phyloP scores from a whole-genome alignment of 306 rosid species.

The Clitoria ternatea region DNA sequence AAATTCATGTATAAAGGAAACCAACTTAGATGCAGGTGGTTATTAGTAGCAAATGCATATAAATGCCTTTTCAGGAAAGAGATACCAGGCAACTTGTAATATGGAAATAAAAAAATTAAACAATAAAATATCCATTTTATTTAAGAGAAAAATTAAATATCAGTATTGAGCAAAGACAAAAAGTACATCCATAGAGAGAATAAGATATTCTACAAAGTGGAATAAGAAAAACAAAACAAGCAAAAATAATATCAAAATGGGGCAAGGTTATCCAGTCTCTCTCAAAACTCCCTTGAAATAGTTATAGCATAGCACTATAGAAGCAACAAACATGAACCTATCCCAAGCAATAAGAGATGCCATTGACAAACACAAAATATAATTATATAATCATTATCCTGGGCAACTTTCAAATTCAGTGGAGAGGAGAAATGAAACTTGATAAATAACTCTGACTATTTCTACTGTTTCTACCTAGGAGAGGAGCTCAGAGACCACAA shows the following conservation, averaged over 20 bases:
- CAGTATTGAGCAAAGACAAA: background rate
- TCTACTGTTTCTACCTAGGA: conserved; percentile 62
- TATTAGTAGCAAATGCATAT: background rate
- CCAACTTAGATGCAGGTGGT: background rate
- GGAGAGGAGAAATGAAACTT: conserved; percentile 17
- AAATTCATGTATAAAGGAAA: background rate
- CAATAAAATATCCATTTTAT: background rate
- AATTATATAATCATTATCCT: background rate
- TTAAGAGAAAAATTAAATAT: background rate
- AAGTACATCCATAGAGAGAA: conserved; percentile 4
- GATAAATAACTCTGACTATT: conserved; percentile 13
- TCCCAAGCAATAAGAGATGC: background rate
- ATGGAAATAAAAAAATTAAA: background rate
- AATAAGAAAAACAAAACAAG: background rate
- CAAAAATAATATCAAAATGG: background rate
- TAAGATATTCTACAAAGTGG: conserved; percentile 6
- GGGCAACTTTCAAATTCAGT: conserved; percentile 7
- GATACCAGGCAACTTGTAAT: conserved; percentile 14
- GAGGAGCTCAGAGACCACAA: conserved; percentile 72
- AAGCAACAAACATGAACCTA: conserved; percentile 13
- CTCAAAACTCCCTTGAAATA: conserved; percentile 15
- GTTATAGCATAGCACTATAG: conserved; percentile 7
- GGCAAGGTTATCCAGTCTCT: background rate
- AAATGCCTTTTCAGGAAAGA: background rate
- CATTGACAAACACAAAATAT: conserved; percentile 9